A percentile compares a stretch with the other conserved stretches of the same genome.
These are phyloP conservation scores for Cryptosporidium meleagridis DNA, from an alignment of 169 alveolate genomes.

Conservation along the genomic window DNA sequence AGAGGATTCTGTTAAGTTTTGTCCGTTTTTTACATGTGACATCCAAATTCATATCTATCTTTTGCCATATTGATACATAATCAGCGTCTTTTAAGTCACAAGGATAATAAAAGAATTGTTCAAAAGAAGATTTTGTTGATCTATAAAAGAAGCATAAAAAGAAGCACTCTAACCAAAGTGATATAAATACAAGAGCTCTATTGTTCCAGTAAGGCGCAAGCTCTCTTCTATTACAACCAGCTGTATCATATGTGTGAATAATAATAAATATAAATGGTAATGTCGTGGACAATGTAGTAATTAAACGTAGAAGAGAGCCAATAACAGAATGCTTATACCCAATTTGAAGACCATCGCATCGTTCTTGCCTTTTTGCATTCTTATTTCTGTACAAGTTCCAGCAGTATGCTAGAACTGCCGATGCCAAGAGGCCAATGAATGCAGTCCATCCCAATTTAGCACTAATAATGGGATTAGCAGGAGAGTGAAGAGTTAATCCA, in stretches of 20 bases:
- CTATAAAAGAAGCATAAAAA: conserved; percentile 32
- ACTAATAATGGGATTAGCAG: conserved; percentile 34
- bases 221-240: conserved; percentile 50
- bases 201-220: conserved; percentile 47
- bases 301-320: background rate
- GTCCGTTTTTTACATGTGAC: conserved; percentile 3
- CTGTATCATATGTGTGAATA: conserved; percentile 64
- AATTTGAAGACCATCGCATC: background rate
- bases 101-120: conserved; percentile 33
- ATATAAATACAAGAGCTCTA: conserved; percentile 41
- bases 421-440: background rate
- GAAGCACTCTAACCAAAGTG: conserved; percentile 56
- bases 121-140: background rate
- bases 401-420: background rate
- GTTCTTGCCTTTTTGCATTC: background rate
- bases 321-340: conserved; percentile 17
- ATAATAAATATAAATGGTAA: conserved; percentile 44
- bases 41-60: background rate
- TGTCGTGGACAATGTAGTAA: background rate
- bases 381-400: conserved; percentile 29
- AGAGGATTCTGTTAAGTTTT: background rate
- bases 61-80: conserved; percentile 37
- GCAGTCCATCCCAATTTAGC: conserved; percentile 2
- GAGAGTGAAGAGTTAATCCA: conserved; percentile 1
- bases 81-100: conserved; percentile 22